Base-by-base conservation (phyloP, 495 filamentous ascomycete species). In the Choiromyces venosus region DNA sequence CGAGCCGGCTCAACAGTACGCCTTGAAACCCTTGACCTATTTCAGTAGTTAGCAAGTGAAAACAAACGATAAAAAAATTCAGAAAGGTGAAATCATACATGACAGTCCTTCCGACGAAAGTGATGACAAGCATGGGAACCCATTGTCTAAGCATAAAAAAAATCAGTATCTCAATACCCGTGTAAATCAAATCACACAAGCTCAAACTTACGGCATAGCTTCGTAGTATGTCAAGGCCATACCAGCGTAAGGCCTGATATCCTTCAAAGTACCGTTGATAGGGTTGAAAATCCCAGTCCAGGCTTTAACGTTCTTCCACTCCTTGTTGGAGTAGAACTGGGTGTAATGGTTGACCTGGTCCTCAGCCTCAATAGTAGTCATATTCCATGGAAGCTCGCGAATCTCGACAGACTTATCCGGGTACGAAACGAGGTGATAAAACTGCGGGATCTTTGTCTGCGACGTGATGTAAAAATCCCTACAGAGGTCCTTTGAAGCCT, bases 71-170 rank as follows among this genome's bases (percentile, higher is more conserved):
- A 46, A 75, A 40, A 71, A 76, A 29, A 19, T 36, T 21, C 21
- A 61, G 39, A 69, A 42, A 56, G 16, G 33, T 40, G 10, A 33
- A 42, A 66, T 88, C 93, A 90, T 85, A 97, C 95, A 97, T 97
- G 81, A 97, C 85, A 52, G 85, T 87, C 78, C 93, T 87, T 85
- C 90, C 95, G 74, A 93, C 80, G 77, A 97, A 88, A 73, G 90
- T 92, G 76, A 98, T 88, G 42, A 86, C 81, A 75, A 98, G 87
- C 95, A 97, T 92, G 76, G 90, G 86, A 12, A 83, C 83, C 87
- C 87, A 89, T 67, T 75, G 56, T 19, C 71, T 56, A 1, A 71
- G 25, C 71, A 56, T 37, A 12, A 61, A 1, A 16, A 29, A 1
- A 16, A 29, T 61, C 14, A 61, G 52, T 33, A 61, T 61, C 25